Evolutionary conservation across 2,329 filamentous ascomycete species (phyloP), one percentile per base, ranked within the genome.

Genomic region (Sclerotinia subarctica): DNA sequence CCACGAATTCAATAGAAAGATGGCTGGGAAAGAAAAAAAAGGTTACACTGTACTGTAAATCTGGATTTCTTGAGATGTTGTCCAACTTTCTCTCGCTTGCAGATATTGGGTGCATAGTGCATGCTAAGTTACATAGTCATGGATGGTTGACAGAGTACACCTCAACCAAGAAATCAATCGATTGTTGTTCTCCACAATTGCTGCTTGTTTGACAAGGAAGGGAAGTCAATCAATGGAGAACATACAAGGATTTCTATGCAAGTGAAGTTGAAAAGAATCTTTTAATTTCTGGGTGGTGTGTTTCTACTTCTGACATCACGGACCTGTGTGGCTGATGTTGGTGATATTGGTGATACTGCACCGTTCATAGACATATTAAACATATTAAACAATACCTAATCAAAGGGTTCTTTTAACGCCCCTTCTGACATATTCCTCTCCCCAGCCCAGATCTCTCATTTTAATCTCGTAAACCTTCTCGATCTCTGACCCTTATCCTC

Each of bases 11-110:
- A 1, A 17, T 57, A 21, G 46, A 49, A 11, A 58, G 54, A 59
- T 59, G 56, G 38, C 56, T 59, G 38, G 56, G 44, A 29, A 46
- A 15, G 10, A n/a, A n/a, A n/a, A 42, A 42, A 42, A 17, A 42
- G 15, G 15, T 17, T 42, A 42, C 38, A 17, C n/a, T n/a, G n/a
- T n/a, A n/a, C n/a, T n/a, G 5, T 17, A 42, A 42, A 17, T 42
- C 54, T 38, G 54, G n/a, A 58, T 44, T 58, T 44, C 3, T 11
- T 24, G 24, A 7, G 38, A 32, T 47, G 57, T 10, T 60, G 57
- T 60, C 32, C 54, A 38, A 42, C 54, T 29, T 49, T 49, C 44
- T 11, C 58, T 60, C 58, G 44, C 58, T 24, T 49, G 58, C 58
- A 60, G 58, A 60, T 57, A 10, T 21, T 38, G 32, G 7, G 13